Evolutionary conservation across 1,284 basidiomycete genomes (phyloP).

Genomic region (Leccinum pachyderme): DNA sequence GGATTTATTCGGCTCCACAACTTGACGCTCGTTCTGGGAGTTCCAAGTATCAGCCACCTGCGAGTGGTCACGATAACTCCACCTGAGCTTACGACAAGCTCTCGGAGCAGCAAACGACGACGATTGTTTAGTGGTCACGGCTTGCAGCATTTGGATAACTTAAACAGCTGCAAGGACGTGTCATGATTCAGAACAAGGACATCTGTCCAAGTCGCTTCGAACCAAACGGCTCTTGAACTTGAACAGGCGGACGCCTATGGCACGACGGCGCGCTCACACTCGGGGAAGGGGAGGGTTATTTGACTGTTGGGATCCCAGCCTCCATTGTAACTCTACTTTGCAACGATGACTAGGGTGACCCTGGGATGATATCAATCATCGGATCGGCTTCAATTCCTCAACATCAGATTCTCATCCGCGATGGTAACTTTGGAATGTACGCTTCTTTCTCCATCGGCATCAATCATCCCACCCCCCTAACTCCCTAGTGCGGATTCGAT

Average conservation of each 20-base stretch:
- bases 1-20: not conserved
- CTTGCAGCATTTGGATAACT: not conserved
- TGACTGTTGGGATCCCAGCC: not conserved
- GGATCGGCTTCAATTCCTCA: not conserved
- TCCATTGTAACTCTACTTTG: not conserved
- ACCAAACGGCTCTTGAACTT: not conserved
- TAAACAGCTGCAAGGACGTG: not conserved
- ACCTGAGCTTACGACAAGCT: not conserved
- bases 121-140: not conserved
- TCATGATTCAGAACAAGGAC: not conserved
- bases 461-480: not conserved
- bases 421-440: not conserved
- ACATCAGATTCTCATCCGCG: not conserved
- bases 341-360: not conserved
- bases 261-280: not conserved
- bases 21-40: not conserved
- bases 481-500: not conserved
- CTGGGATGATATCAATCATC: not conserved
- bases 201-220: not conserved
- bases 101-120: not conserved
- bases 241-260: not conserved
- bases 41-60: too few relatives aligned
- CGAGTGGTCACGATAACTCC: not conserved
- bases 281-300: not conserved
- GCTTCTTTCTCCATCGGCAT: not conserved